Evolutionary conservation across 345 rosid genomes (phyloP).

Genomic region (Brassica rapa): DNA sequence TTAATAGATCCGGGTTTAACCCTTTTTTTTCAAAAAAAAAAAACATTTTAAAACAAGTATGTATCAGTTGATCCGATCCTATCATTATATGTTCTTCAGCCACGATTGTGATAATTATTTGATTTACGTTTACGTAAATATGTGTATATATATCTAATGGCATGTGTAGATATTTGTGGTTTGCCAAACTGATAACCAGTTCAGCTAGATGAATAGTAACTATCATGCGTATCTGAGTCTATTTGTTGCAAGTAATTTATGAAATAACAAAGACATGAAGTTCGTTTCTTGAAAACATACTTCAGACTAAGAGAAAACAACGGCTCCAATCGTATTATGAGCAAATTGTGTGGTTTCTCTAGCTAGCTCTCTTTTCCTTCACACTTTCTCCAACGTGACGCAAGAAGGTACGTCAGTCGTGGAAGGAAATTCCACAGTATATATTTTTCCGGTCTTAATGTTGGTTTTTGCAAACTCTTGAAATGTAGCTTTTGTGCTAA

Average conservation of each 20-base stretch:
- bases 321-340: neutral
- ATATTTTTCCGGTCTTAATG: neutral
- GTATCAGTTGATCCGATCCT: no score
- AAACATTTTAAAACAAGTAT: no score
- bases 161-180: neutral
- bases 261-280: neutral
- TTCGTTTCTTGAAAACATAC: neutral
- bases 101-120: no score
- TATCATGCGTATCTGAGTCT: neutral
- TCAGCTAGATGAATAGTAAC: neutral
- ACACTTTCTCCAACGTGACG: neutral
- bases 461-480: neutral
- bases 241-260: neutral
- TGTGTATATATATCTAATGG: neutral
- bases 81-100: no score
- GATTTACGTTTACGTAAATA: no score
- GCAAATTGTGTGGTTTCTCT: neutral
- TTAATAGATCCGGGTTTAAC: no score
- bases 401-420: neutral
- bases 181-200: neutral
- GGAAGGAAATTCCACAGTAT: neutral
- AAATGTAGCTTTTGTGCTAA: neutral
- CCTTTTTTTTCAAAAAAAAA: no score
- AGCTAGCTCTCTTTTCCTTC: neutral
- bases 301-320: neutral